phyloP scores from a whole-genome alignment of 257 asterid genomes.

The Buddleja alternifolia region DNA sequence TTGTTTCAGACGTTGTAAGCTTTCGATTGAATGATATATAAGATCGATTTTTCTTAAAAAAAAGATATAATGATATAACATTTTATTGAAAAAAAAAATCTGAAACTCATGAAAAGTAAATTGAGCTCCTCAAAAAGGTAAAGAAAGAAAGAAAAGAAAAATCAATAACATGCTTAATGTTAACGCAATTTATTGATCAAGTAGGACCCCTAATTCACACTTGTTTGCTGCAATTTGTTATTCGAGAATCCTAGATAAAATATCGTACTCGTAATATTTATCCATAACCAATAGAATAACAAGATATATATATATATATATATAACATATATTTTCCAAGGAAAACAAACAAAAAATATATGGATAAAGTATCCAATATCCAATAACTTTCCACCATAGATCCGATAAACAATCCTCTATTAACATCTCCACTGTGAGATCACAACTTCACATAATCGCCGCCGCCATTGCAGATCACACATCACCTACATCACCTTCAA shows the following conservation, averaged over 20 bases:
- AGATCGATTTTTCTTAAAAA: too few relatives aligned
- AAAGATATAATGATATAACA: too few relatives aligned
- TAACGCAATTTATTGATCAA: slow-evolving; percentile 32
- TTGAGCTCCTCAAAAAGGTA: too few relatives aligned
- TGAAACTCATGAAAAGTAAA: too few relatives aligned
- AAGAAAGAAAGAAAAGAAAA: background rate
- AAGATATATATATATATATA: too few relatives aligned
- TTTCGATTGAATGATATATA: too few relatives aligned
- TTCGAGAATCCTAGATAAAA: slow-evolving; percentile 19
- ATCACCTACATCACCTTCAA: too few relatives aligned
- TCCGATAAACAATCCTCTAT: slow-evolving; percentile 29
- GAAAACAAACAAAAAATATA: background rate
- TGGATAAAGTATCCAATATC: slow-evolving; percentile 35
- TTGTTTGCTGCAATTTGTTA: slow-evolving; percentile 11
- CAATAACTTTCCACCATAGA: slow-evolving; percentile 42
- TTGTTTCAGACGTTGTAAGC: too few relatives aligned
- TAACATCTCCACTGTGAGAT: slow-evolving; percentile 29
- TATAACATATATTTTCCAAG: background rate
- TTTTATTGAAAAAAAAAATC: background rate
- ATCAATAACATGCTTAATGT: slow-evolving; percentile 31
- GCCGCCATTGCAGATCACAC: slow-evolving; percentile 21
- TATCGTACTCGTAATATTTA: slow-evolving; percentile 14
- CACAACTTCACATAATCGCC: slow-evolving; percentile 9
- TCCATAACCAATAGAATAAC: slow-evolving; percentile 28
- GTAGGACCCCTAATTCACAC: slow-evolving; percentile 29